Base-by-base conservation (phyloP, 2,329 filamentous ascomycete species). In the Emergomyces pasteurianus region DNA sequence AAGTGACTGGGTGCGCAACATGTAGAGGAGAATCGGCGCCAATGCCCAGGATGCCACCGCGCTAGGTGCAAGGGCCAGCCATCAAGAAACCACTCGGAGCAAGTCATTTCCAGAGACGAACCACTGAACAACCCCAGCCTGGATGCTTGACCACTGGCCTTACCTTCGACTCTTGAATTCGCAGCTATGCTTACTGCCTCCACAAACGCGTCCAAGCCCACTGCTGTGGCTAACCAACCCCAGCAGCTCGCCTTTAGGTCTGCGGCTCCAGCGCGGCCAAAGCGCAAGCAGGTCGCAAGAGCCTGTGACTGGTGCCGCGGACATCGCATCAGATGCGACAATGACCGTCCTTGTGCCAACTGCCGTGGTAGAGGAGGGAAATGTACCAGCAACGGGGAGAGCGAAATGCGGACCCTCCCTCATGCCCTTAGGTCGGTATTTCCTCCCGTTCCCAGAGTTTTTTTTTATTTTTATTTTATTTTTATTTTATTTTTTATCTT, bases 261-360 rank as follows among this genome's bases (percentile, higher is more conserved):
- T 18, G n/a, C 58, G 2, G 12, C 53, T 16, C 18, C 38, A 31
- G 58, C 59, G 31, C 60, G 63, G 40, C 60, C 59, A 8, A 68
- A 67, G 52, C 65, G 67, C 1, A 60, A 10, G 16, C 66, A 68
- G 47, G 67, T 69, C 38, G 52, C 63, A 10, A 55, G 68, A 21
- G 69, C 67, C 38, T 71, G 69, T 59, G 66, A 69, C 61, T 66
- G 66, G 62, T 72, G 68, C 42, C 69, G 68, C 21, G 31, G 66
- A 12, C 66, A 67, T 54, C 67, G 69, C 26, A 65, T 68, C 59
- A 70, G 69, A 53, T 72, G 69, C 50, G 67, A 71, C 63, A 62
- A 64, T 54, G 56, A 61, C 6, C 62, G 63, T 31, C 69, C 69
- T 4, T 71, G 69, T 59, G 31, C 61, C 1, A 69, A 68, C 61